Percentiles rank a stretch among this genome's conserved stretches.
These are phyloP conservation scores for Diaporthe sp. DNA, from an alignment of 2,329 filamentous ascomycete genomes.

Conservation along the genomic window DNA sequence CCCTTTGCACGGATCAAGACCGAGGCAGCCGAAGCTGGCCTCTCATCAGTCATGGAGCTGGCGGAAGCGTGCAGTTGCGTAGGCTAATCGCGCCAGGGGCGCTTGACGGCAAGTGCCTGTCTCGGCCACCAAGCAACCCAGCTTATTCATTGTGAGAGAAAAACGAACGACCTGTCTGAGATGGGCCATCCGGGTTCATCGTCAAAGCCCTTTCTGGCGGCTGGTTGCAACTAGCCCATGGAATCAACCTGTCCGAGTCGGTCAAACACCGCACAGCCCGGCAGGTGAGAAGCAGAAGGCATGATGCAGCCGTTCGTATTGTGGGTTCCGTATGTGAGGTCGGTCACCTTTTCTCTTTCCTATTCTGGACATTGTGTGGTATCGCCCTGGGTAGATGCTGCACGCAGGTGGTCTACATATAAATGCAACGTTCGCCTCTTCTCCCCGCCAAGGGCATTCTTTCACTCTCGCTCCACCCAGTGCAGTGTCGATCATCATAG, in stretches of 20 bases:
- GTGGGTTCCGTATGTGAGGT: not conserved
- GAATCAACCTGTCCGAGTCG: not conserved
- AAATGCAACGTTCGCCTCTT: constrained; percentile 23
- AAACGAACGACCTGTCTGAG: constrained; percentile 1
- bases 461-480: not conserved
- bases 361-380: constrained; percentile 3
- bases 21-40: constrained; percentile 10
- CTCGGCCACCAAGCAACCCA: not conserved
- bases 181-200: not conserved
- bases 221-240: not conserved
- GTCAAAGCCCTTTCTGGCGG: not conserved
- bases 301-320: constrained; percentile 11
- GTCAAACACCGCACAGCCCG: not conserved
- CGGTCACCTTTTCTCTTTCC: not conserved
- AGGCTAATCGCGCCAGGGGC: not conserved
- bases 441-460: constrained; percentile 10
- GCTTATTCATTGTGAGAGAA: not conserved
- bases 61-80: constrained; percentile 10
- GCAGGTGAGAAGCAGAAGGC: not conserved
- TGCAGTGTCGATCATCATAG: constrained; percentile 22
- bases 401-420: constrained; percentile 19
- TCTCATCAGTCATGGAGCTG: not conserved
- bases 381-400: not conserved
- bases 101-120: constrained; percentile 13
- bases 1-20: not conserved